Conservation (phyloP, 2,329 filamentous ascomycete species). For the Fusarium humuli region DNA sequence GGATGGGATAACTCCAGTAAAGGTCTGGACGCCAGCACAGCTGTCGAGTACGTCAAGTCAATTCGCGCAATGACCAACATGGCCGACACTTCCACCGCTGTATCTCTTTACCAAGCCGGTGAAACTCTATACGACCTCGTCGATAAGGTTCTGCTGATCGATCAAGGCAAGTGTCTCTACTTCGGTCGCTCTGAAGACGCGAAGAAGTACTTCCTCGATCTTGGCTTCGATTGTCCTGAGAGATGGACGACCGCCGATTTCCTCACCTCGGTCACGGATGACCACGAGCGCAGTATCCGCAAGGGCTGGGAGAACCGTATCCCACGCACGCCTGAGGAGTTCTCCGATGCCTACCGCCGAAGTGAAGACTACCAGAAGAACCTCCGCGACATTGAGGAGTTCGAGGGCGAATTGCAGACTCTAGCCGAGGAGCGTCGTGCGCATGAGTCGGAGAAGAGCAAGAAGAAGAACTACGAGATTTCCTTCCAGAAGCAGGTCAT, state of each 20-base stretch:
- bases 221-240: conserved; percentile 78
- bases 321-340: conserved; percentile 76
- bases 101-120: conserved; percentile 78
- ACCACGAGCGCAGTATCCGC: conserved; percentile 75
- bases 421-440: conserved; percentile 58
- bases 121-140: conserved; percentile 75
- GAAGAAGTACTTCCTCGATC: conserved; percentile 74
- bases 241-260: conserved; percentile 81
- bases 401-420: conserved; percentile 70
- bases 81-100: conserved; percentile 76
- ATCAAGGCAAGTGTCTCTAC: conserved; percentile 77
- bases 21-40: conserved; percentile 78
- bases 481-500: conserved; percentile 79
- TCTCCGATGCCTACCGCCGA: conserved; percentile 72
- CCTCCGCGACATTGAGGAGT: conserved; percentile 70
- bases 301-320: conserved; percentile 72
- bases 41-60: conserved; percentile 76
- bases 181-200: conserved; percentile 74
- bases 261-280: conserved; percentile 81
- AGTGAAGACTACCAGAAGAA: conserved; percentile 72
- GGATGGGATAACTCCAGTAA: conserved; percentile 82
- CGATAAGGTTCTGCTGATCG: conserved; percentile 82
- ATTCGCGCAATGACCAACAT: conserved; percentile 74
- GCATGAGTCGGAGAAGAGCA: conserved; percentile 75
- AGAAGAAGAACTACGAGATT: conserved; percentile 79